phyloP scores from a whole-genome alignment of 495 filamentous ascomycete species.

The Lichenothelia convexa region DNA sequence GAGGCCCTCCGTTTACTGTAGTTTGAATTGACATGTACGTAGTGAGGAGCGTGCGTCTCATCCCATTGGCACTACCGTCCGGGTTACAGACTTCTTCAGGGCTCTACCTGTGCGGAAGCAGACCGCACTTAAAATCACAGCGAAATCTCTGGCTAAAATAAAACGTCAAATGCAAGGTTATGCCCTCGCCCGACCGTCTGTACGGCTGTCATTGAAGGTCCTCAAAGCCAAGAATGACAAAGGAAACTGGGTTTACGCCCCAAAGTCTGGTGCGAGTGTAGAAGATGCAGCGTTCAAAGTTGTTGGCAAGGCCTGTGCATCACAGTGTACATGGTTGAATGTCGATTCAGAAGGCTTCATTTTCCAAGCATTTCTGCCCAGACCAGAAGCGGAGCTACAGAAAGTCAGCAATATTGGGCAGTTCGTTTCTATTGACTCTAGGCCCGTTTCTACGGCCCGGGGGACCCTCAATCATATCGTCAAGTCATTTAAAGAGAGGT shows the following conservation, averaged over 20 bases:
- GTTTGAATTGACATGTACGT: slow-evolving; percentile 10
- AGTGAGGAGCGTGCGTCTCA: slow-evolving; percentile 33
- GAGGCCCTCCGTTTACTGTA: slow-evolving; percentile 15
- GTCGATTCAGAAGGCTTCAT: slow-evolving; percentile 19
- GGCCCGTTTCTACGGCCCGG: slow-evolving; percentile 46
- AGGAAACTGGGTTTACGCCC: slow-evolving; percentile 54
- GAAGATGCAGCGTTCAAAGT: slow-evolving; percentile 53
- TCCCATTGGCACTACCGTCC: slow-evolving; percentile 65
- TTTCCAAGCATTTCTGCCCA: slow-evolving; percentile 44
- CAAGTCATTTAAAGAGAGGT: slow-evolving; percentile 34
- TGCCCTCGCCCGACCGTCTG: slow-evolving; percentile 47
- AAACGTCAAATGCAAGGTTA: slow-evolving; percentile 57
- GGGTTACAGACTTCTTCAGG: slow-evolving; percentile 47
- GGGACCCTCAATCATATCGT: slow-evolving; percentile 51
- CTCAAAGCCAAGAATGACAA: slow-evolving; percentile 42
- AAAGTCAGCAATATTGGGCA: slow-evolving; percentile 40
- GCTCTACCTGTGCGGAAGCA: slow-evolving; percentile 58
- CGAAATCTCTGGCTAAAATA: slow-evolving; percentile 43
- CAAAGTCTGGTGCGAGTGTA: slow-evolving; percentile 30
- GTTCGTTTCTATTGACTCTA: slow-evolving; percentile 59
- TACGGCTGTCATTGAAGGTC: slow-evolving; percentile 49
- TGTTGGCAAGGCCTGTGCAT: slow-evolving; percentile 45
- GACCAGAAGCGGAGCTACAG: slow-evolving; percentile 28
- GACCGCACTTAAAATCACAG: slow-evolving; percentile 37
- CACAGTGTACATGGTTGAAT: slow-evolving; percentile 29